These are phyloP conservation scores for Backusella macrospora DNA, from an alignment of 192 early-diverging fungal genomes.

Conservation along the genomic window DNA sequence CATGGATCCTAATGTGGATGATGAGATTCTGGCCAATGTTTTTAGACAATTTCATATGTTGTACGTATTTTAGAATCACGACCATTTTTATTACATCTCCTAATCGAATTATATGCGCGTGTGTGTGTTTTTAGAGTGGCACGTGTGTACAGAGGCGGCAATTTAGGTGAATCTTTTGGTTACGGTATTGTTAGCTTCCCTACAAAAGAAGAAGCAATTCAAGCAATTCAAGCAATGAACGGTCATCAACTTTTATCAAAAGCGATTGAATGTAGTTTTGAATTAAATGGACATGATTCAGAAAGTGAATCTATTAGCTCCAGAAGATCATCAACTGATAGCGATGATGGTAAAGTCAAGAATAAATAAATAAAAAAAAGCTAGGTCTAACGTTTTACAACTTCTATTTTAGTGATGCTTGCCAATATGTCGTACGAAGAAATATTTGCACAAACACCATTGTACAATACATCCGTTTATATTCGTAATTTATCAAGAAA, in stretches of 20 bases:
- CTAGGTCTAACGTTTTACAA: background rate
- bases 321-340: slow-evolving; percentile 10
- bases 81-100: background rate
- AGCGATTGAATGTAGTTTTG: slow-evolving; percentile 88
- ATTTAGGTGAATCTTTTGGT: slow-evolving; percentile 79
- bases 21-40: background rate
- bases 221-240: slow-evolving; percentile 82
- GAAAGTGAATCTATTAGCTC: background rate
- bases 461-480: slow-evolving; percentile 87
- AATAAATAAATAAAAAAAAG: background rate
- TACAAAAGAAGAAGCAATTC: slow-evolving; percentile 80
- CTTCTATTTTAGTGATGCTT: slow-evolving; percentile 10
- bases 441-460: slow-evolving; percentile 74
- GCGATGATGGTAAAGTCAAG: slow-evolving; percentile 13
- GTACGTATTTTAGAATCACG: background rate
- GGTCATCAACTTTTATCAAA: slow-evolving; percentile 81
- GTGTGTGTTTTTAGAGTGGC: slow-evolving; percentile 55
- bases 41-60: slow-evolving; percentile 13
- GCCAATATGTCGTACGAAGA: slow-evolving; percentile 64
- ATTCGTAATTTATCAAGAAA: slow-evolving; percentile 82
- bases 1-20: background rate
- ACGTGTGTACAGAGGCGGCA: slow-evolving; percentile 85
- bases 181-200: slow-evolving; percentile 88
- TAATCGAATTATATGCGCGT: background rate
- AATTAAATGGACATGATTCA: slow-evolving; percentile 66